Evolutionary conservation across 495 filamentous ascomycete genomes (phyloP).

Genomic region (Xylaria grammica): DNA sequence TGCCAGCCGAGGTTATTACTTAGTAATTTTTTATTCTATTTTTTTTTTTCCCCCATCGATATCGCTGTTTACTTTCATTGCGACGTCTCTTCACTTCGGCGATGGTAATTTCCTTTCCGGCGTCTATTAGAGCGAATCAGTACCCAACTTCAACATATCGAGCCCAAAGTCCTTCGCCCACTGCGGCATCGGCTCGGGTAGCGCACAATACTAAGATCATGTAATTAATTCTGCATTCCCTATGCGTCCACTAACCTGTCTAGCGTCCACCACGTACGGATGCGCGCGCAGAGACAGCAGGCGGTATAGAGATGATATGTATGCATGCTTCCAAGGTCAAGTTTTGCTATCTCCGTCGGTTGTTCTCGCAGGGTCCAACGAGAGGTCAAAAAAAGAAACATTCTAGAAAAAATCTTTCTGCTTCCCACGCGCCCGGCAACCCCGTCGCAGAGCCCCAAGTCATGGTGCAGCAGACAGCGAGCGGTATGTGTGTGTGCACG

Average conservation of each 20-base stretch:
- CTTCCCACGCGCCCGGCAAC: slow-evolving; percentile 15
- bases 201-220: background rate
- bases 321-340: slow-evolving; percentile 3
- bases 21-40: background rate
- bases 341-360: background rate
- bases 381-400: background rate
- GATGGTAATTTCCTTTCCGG: background rate
- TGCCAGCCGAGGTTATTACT: background rate
- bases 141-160: background rate
- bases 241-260: too few relatives aligned
- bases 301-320: too few relatives aligned
- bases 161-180: background rate
- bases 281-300: too few relatives aligned
- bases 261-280: too few relatives aligned
- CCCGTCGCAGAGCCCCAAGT: slow-evolving; percentile 9
- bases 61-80: background rate
- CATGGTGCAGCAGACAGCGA: background rate
- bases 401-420: slow-evolving; percentile 1
- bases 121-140: background rate
- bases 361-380: background rate
- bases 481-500: background rate
- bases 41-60: too few relatives aligned
- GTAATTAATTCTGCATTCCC: too few relatives aligned
- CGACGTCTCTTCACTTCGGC: background rate
- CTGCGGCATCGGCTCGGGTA: background rate